These are phyloP conservation scores for Corylus heterophylla DNA, from an alignment of 306 rosid genomes.

Conservation along the genomic window DNA sequence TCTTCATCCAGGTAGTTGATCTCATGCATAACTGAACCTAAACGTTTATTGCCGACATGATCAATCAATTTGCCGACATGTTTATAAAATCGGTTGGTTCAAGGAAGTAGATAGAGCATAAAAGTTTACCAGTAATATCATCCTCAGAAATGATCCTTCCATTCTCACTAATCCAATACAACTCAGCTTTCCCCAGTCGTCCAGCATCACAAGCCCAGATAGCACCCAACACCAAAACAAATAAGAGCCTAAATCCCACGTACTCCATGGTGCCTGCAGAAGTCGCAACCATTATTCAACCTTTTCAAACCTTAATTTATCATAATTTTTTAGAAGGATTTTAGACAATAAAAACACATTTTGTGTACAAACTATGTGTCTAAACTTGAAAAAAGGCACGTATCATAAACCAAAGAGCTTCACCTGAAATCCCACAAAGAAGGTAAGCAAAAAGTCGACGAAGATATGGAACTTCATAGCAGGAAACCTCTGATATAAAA, in stretches of 20 bases:
- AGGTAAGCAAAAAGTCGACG: too few species aligned
- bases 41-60: neutral
- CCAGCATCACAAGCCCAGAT: constrained; percentile 62
- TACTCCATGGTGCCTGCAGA: constrained; percentile 51
- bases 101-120: too few species aligned
- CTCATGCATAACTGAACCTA: constrained; percentile 22
- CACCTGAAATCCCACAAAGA: too few species aligned
- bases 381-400: too few species aligned
- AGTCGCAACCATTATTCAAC: neutral
- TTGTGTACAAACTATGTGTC: too few species aligned
- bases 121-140: too few species aligned
- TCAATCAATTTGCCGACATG: neutral
- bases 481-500: too few species aligned
- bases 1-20: neutral
- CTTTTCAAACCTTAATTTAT: too few species aligned
- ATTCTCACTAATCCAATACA: neutral
- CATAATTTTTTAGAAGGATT: too few species aligned
- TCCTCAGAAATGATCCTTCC: neutral
- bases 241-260: constrained; percentile 48
- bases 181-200: constrained; percentile 13
- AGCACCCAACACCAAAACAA: constrained; percentile 55
- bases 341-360: too few species aligned
- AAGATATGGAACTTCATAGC: too few species aligned
- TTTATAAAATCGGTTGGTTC: neutral
- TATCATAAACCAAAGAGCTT: too few species aligned